Evolutionary conservation across 257 asterid genomes (phyloP).

Genomic region (Jaltomata sinuosa): DNA sequence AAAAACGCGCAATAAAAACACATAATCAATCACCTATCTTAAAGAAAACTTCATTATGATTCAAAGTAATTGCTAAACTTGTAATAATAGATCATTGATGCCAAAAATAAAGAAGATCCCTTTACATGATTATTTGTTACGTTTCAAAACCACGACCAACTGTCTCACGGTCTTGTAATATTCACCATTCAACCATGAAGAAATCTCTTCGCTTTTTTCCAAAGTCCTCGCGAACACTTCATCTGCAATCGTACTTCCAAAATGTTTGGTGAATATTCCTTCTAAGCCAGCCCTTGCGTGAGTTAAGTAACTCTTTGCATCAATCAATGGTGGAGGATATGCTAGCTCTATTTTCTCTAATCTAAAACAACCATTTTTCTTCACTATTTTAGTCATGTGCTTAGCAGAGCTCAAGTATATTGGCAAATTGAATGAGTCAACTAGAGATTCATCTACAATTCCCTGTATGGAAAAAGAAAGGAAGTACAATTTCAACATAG

Average conservation of each 20-base stretch:
- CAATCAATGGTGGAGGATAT: not conserved
- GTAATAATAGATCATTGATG: too few species aligned
- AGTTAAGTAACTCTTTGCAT: not conserved
- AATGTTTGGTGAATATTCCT: conserved; percentile 14
- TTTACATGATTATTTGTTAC: not conserved
- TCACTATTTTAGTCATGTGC: conserved; percentile 26
- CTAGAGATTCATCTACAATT: conserved; percentile 14
- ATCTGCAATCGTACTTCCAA: conserved; percentile 3
- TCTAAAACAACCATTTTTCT: conserved; percentile 20
- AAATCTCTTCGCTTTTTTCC: conserved; percentile 4
- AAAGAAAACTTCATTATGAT: too few species aligned
- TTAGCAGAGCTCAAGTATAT: conserved; percentile 24
- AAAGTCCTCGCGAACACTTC: conserved; percentile 8
- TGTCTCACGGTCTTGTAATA: not conserved
- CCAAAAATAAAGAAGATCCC: too few species aligned
- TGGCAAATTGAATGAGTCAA: conserved; percentile 47
- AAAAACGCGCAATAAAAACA: too few species aligned
- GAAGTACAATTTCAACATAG: too few species aligned
- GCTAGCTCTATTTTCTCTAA: conserved; percentile 26
- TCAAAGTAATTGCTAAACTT: too few species aligned
- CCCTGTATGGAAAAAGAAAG: conserved; percentile 18
- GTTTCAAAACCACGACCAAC: conserved; percentile 10
- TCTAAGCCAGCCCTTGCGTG: conserved; percentile 14
- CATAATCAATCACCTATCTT: too few species aligned
- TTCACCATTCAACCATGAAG: not conserved